Percentiles rank a stretch among this genome's conserved stretches.
Evolutionary conservation across 192 early-diverging fungal species (phyloP).

Genomic region (Fimicolochytrium jonesii): DNA sequence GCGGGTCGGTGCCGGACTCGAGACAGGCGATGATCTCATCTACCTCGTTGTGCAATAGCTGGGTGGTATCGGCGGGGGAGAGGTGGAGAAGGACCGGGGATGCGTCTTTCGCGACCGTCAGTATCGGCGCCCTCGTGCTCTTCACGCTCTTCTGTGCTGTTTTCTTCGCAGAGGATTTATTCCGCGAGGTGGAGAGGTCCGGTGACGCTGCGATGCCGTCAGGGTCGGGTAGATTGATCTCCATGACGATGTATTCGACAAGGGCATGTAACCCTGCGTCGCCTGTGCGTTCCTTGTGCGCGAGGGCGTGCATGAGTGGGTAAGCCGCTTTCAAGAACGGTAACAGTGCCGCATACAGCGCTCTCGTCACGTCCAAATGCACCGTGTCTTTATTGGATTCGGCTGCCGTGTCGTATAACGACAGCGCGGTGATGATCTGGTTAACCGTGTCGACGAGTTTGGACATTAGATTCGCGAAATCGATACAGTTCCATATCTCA

Average conservation of each 20-base stretch:
- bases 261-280: constrained; percentile 24
- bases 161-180: too few species aligned
- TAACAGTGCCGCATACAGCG: neutral
- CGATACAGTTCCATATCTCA: constrained; percentile 35
- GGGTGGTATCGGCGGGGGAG: neutral
- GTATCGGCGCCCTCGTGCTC: too few species aligned
- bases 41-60: constrained; percentile 26
- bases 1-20: constrained; percentile 19
- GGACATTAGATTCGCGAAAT: constrained; percentile 20
- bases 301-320: constrained; percentile 24
- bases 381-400: neutral
- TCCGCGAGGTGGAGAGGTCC: too few species aligned
- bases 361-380: neutral
- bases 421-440: constrained; percentile 3
- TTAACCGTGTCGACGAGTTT: constrained; percentile 22
- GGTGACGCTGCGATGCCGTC: neutral
- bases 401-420: constrained; percentile 20
- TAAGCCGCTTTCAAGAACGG: constrained; percentile 25
- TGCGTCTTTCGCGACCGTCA: neutral
- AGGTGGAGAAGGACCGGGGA: neutral
- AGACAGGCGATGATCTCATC: constrained; percentile 15
- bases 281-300: constrained; percentile 1
- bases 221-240: neutral
- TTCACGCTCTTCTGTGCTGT: too few species aligned
- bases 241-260: constrained; percentile 17